phyloP scores from a whole-genome alignment of 257 asterid species.

The Solanum rostratum region DNA sequence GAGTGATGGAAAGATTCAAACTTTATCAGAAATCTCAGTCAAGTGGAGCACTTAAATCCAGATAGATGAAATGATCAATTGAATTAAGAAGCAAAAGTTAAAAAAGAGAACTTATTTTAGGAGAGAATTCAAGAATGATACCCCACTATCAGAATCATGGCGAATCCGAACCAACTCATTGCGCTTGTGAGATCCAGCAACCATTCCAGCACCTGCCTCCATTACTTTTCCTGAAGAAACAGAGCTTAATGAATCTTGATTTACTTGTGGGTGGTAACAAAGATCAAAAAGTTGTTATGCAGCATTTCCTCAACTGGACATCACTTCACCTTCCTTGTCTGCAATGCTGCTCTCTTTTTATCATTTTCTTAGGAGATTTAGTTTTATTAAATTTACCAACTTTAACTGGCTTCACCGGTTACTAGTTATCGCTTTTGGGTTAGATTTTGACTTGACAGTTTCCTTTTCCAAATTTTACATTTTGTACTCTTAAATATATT shows the following conservation, averaged over 20 bases:
- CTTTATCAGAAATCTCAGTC: not conserved
- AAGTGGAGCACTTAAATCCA: too few relatives aligned
- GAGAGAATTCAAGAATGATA: slow-evolving; percentile 8
- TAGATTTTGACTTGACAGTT: not conserved
- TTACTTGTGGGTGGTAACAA: too few relatives aligned
- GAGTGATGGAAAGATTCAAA: not conserved
- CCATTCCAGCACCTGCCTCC: slow-evolving; percentile 80
- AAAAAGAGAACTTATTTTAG: not conserved
- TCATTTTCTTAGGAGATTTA: not conserved
- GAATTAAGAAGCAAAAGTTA: not conserved
- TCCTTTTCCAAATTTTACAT: too few relatives aligned
- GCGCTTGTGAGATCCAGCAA: slow-evolving; percentile 82
- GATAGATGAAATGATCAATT: not conserved
- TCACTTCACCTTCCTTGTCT: not conserved
- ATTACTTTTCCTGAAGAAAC: slow-evolving; percentile 16
- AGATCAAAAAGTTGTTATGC: too few relatives aligned
- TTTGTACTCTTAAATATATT: not conserved
- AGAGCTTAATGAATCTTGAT: not conserved
- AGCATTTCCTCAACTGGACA: slow-evolving; percentile 15
- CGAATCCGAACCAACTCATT: slow-evolving; percentile 63
- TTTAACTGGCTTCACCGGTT: not conserved
- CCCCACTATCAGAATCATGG: slow-evolving; percentile 78
- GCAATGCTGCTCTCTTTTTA: not conserved
- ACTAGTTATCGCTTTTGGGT: not conserved
- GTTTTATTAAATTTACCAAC: not conserved